Base-by-base conservation (phyloP, 192 early-diverging fungal genomes). In the Mycoemilia scoparia region DNA sequence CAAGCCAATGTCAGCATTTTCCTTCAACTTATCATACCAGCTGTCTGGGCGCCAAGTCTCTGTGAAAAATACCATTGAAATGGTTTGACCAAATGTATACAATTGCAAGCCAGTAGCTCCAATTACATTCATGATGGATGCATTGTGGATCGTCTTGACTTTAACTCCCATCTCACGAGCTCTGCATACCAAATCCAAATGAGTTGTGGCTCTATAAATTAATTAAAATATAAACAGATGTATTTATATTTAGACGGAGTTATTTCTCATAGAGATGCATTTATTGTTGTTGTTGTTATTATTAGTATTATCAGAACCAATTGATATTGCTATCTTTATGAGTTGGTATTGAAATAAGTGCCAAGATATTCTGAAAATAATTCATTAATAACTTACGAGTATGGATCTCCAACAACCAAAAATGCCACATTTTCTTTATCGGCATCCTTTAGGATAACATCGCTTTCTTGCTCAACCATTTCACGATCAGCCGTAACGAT, bases 81-180 rank as follows among this genome's bases (percentile, higher is more conserved):
- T 78, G n/a, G 90, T 89, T 51, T 88, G 88, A 10, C 93, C 93
- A 68, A 93, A 96, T 66, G 78, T 86, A 67, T 98, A 98, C 12
- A 98, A 68, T 57, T 93, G 89, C 24, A 98, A 65, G 3, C 93
- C 93, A 34, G 86, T 91, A 28, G 77, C 82, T 10, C 93, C 90
- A 21, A 91, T 69, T 6, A 90, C 93, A 57, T 96, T 98, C 87
- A 98, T 89, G 62, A 98, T 93, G 31, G 87, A 91, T n/a, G 93
- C 87, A 54, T 98, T 98, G 62, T 98, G 93, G 44, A 98, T 96
- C 10, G 76, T 72, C 21, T 76, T 64, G n/a, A 89, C 84, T 11
- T 73, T 69, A 47, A 98, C 86, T 20, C 53, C 46, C 24, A 79
- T 72, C 43, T 95, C 84, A 31, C 75, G 74, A 1, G 93, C 93